A percentile compares a stretch with the other conserved stretches of the same genome.
Evolutionary conservation across 148 eudicot species (phyloP).

Genomic region (Talinum fruticosum): DNA sequence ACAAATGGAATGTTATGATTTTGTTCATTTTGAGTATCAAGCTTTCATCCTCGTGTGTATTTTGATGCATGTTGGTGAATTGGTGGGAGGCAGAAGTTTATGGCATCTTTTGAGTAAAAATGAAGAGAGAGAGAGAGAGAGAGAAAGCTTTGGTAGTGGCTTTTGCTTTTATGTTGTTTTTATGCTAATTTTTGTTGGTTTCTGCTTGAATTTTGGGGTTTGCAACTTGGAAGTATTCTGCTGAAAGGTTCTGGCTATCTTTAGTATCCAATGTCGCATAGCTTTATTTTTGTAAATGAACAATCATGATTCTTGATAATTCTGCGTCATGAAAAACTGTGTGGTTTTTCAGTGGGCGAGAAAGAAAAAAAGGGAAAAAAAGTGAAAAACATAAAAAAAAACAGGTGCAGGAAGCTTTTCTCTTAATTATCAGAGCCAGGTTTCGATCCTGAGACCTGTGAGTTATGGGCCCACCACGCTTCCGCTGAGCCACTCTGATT

Average conservation of each 20-base stretch:
- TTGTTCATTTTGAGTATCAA: background rate
- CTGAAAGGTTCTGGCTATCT: background rate
- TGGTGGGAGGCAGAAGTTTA: background rate
- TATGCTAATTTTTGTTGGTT: background rate
- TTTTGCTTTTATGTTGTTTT: background rate
- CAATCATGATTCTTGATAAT: too few relatives aligned
- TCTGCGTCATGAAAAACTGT: background rate
- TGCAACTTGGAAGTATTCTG: background rate
- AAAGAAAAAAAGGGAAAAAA: too few relatives aligned
- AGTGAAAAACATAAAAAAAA: background rate
- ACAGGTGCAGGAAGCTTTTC: background rate
- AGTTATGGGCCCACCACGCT: conserved; percentile 16
- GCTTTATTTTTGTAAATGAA: background rate
- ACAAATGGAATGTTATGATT: background rate
- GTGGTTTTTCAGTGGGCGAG: too few relatives aligned
- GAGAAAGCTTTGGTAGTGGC: background rate
- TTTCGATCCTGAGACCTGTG: conserved; percentile 16
- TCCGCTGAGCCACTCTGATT: conserved; percentile 15
- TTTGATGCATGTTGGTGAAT: background rate
- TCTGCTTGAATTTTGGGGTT: background rate
- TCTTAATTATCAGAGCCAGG: conserved; percentile 7
- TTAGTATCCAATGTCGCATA: background rate
- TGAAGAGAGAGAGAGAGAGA: background rate
- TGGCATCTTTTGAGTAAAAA: background rate
- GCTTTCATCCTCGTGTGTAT: background rate